phyloP scores from a whole-genome alignment of 2,329 filamentous ascomycete genomes.

The Bipolaris oryzae region DNA sequence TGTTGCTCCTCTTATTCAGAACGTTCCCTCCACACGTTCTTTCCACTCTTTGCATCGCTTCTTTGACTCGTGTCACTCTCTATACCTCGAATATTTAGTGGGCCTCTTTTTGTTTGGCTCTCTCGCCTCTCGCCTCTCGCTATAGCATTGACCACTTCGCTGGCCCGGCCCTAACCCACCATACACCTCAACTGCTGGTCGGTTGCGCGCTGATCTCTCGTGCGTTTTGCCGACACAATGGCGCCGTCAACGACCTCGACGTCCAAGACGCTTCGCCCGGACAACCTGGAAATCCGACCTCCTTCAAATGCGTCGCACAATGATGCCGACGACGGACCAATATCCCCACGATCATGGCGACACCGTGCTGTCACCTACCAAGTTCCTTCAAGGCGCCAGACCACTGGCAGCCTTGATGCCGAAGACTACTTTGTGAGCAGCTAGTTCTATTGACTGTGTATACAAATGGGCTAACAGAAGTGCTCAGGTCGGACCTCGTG shows the following conservation, averaged over 20 bases:
- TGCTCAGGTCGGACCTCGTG: slow-evolving; percentile 63
- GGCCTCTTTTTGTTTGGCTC: neutral
- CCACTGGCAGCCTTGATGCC: slow-evolving; percentile 47
- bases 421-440: slow-evolving; percentile 66
- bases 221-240: slow-evolving; percentile 23
- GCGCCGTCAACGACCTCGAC: slow-evolving; percentile 36
- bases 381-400: slow-evolving; percentile 37
- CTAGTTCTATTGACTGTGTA: slow-evolving; percentile 1
- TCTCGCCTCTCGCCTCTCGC: slow-evolving; percentile 4
- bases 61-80: slow-evolving; percentile 3
- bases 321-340: slow-evolving; percentile 21
- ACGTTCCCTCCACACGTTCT: neutral
- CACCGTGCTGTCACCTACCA: slow-evolving; percentile 35
- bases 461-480: slow-evolving; percentile 13
- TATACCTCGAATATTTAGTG: neutral
- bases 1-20: slow-evolving; percentile 5
- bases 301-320: slow-evolving; percentile 21
- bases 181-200: slow-evolving; percentile 39
- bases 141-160: slow-evolving; percentile 10
- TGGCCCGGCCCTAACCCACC: neutral
- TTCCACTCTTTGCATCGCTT: slow-evolving; percentile 1
- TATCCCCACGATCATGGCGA: slow-evolving; percentile 45
- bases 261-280: slow-evolving; percentile 39
- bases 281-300: slow-evolving; percentile 40
- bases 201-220: slow-evolving; percentile 26